phyloP scores from a whole-genome alignment of 768 basidiomycete species.

The Mrakia frigida region DNA sequence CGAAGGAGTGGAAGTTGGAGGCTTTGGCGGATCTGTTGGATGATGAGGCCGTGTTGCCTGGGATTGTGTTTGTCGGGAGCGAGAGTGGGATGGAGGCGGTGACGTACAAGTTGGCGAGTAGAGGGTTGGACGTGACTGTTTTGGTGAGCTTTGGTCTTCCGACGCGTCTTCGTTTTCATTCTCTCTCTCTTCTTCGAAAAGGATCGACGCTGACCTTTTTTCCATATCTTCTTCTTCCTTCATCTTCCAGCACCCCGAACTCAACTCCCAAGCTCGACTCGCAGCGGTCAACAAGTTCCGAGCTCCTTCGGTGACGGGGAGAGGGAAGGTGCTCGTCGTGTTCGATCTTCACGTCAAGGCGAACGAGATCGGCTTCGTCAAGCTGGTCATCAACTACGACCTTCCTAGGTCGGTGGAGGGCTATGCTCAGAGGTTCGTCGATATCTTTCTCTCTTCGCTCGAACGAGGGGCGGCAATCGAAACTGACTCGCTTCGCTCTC shows the following conservation, averaged over 20 bases:
- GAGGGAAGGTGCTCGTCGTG: conserved; percentile 70
- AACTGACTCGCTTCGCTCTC: not conserved
- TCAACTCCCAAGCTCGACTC: conserved; percentile 74
- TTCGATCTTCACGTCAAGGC: conserved; percentile 91
- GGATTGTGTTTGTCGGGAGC: conserved; percentile 81
- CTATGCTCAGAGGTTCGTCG: conserved; percentile 78
- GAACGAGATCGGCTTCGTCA: conserved; percentile 81
- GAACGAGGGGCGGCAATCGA: conserved; percentile 6
- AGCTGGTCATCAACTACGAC: conserved; percentile 94
- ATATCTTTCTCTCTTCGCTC: conserved; percentile 34
- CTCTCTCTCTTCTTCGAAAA: not conserved
- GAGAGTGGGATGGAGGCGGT: conserved; percentile 82
- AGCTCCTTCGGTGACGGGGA: conserved; percentile 28
- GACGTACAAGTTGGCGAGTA: conserved; percentile 78
- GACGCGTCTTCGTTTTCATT: not conserved
- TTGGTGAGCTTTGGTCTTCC: conserved; percentile 56
- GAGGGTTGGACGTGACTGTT: conserved; percentile 80
- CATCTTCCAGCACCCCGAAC: conserved; percentile 72
- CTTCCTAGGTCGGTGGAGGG: conserved; percentile 66
- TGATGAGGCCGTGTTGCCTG: conserved; percentile 72
- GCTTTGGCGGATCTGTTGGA: conserved; percentile 85
- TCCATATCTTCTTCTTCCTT: conserved; percentile 31
- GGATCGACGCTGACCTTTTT: not conserved
- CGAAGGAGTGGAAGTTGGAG: conserved; percentile 75
- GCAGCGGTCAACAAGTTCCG: conserved; percentile 76